These are phyloP conservation scores for Lunularia cruciata DNA, from an alignment of 225 moss, liverwort and hornwort genomes.

Conservation along the genomic window DNA sequence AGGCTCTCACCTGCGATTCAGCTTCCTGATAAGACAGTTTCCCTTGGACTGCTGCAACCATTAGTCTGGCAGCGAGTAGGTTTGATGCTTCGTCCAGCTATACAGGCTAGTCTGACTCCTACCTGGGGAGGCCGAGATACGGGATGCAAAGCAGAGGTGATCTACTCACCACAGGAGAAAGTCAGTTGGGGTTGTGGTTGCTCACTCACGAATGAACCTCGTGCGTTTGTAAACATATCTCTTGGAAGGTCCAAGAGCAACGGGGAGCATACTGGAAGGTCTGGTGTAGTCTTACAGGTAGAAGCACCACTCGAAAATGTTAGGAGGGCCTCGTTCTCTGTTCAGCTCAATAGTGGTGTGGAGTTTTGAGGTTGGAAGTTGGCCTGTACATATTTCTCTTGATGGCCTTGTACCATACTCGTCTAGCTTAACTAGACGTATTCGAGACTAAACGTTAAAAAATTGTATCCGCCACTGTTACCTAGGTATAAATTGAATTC, in stretches of 20 bases:
- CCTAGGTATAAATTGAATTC: background rate
- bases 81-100: conserved; percentile 59
- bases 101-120: conserved; percentile 63
- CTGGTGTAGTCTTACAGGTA: conserved; percentile 65
- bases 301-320: conserved; percentile 56
- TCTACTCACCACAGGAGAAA: conserved; percentile 69
- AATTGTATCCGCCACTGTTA: background rate
- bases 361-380: conserved; percentile 46
- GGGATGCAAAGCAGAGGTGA: conserved; percentile 56
- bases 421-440: background rate
- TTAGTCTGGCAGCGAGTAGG: conserved; percentile 64
- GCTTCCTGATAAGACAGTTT: conserved; percentile 58
- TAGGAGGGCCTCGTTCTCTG: conserved; percentile 51
- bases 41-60: conserved; percentile 54
- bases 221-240: conserved; percentile 64
- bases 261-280: conserved; percentile 74
- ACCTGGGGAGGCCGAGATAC: conserved; percentile 59
- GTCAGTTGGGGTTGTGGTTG: conserved; percentile 78
- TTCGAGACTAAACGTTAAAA: background rate
- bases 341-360: conserved; percentile 76
- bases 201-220: conserved; percentile 47
- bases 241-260: conserved; percentile 71
- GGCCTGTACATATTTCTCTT: conserved; percentile 8
- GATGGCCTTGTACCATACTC: conserved; percentile 23
- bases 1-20: conserved; percentile 53